Evolutionary conservation across 129 eudicot genomes (phyloP), one percentile per base, ranked within the genome.

Genomic region (Helianthus tuberosus): DNA sequence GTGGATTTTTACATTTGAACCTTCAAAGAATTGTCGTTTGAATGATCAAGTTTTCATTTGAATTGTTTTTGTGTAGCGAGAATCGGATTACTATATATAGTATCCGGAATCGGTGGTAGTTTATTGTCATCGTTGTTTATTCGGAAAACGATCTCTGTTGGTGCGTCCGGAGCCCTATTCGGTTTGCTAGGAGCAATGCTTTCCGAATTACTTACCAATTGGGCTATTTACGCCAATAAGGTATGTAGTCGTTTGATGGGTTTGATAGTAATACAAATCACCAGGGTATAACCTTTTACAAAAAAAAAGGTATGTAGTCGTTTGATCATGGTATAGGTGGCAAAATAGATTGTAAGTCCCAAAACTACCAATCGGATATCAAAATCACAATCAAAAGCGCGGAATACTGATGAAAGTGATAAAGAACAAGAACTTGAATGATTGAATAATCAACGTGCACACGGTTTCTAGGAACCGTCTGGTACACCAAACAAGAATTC

Each of bases 101-200:
- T 89, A 51, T 82, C 96, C 10, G 98, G 96, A 14, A 50, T 93
- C 6, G 96, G 96, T 39, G 98, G 95, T 48, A 90, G 96, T 71
- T 43, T 93, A 73, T 20, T 83, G 35, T 90, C 97, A 3, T 59
- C 91, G 7, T 62, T 93, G 76, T 93, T 90, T 23, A 66, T 88
- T 12, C 79, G 84, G 5, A 77, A 71, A 29, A 75, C 80, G 3
- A 83, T 93, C 59, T 90, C 98, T 1, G 96, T 93, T 67, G 97
- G 98, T 68, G 97, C 98, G 49, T 93, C 98, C 0, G 98, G 98
- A 68, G 97, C 98, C 1, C 67, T 93, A 64, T 93, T 93, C 54
- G 98, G 98, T 39, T 66, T 93, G 53, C 89, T 93, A 14, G 98
- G 98, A 55, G 96, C 85, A 49, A 93, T 90, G 97, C 88, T 90